phyloP scores from a whole-genome alignment of 176 grass and related monocot genomes.

The Carex parvula region DNA sequence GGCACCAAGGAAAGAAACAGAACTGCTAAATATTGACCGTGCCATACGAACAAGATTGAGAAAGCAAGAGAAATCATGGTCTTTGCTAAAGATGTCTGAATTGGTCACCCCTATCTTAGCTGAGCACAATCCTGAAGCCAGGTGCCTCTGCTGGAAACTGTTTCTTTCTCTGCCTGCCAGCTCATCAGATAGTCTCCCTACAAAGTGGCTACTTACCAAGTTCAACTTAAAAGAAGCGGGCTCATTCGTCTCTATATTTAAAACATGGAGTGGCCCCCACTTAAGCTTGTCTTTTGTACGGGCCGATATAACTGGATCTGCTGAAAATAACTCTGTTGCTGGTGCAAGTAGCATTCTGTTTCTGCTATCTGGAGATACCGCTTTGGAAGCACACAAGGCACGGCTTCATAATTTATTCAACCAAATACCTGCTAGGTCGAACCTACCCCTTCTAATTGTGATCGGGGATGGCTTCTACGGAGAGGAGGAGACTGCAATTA shows the following conservation, averaged over 20 bases:
- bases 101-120: conserved; percentile 68
- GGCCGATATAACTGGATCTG: conserved; percentile 41
- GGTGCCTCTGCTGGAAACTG: conserved; percentile 88
- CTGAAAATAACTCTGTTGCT: conserved; percentile 35
- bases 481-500: conserved; percentile 49
- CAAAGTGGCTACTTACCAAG: conserved; percentile 79
- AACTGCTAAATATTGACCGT: conserved; percentile 54
- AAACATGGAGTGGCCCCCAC: conserved; percentile 38
- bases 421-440: conserved; percentile 52
- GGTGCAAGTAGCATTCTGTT: conserved; percentile 54
- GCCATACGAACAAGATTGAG: conserved; percentile 51
- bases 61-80: conserved; percentile 55
- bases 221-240: conserved; percentile 43
- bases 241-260: conserved; percentile 61
- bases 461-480: conserved; percentile 43
- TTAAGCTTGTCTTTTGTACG: conserved; percentile 72
- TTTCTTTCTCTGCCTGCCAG: conserved; percentile 48
- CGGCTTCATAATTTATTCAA: conserved; percentile 51
- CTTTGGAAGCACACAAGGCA: conserved; percentile 66
- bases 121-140: conserved; percentile 57
- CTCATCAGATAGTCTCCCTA: conserved; percentile 31
- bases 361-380: conserved; percentile 66
- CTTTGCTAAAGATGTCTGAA: conserved; percentile 58
- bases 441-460: conserved; percentile 71
- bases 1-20: conserved; percentile 39